Evolutionary conservation across 1,284 basidiomycete species (phyloP), one percentile per base, ranked within the genome.

Genomic region (Earliella scabrosa): DNA sequence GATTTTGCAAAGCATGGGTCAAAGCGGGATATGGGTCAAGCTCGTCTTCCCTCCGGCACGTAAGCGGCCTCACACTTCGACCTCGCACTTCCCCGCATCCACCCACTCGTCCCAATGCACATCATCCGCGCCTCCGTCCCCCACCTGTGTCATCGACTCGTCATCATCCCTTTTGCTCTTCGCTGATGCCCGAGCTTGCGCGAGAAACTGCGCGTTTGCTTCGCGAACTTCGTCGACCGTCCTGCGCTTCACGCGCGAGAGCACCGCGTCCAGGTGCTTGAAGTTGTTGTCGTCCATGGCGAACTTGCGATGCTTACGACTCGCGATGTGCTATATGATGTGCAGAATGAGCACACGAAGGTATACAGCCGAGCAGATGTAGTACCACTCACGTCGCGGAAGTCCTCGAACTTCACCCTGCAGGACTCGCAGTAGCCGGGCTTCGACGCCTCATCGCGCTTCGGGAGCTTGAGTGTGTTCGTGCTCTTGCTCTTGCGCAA

Each of bases 381-480:
- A 52, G 52, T 65, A 97, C 95, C 62, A n/a, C n/a, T n/a, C n/a
- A n/a, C n/a, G n/a, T 80, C 73, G 59, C 87, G 86, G 66, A 99
- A 97, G 73, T 98, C 90, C 0, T 90, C 88, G 69, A 96, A 99
- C 71, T 95, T 93, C 52, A 84, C 69, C 21, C 97, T 84, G 73
- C 97, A 99, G 72, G 96, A 97, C 71, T 99, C 97, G 74, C 97
- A 99, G 74, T 98, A 99, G 10, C 97, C 97, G 7, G 96, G 93
- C 72, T 94, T 98, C 68, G 83, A 90, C 50, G 84, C 90, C 75
- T 94, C 93, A 59, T 93, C 89, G 35, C 92, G 84, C 67, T 84
- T 88, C 7, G 89, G 84, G 50, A 92, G 74, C 60, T 83, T 79
- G 45, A 93, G 73, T 0, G 88, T 90, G 67, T 89, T 90, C 45